phyloP scores from a whole-genome alignment of 176 grass and related monocot genomes.

The Carex parvula region DNA sequence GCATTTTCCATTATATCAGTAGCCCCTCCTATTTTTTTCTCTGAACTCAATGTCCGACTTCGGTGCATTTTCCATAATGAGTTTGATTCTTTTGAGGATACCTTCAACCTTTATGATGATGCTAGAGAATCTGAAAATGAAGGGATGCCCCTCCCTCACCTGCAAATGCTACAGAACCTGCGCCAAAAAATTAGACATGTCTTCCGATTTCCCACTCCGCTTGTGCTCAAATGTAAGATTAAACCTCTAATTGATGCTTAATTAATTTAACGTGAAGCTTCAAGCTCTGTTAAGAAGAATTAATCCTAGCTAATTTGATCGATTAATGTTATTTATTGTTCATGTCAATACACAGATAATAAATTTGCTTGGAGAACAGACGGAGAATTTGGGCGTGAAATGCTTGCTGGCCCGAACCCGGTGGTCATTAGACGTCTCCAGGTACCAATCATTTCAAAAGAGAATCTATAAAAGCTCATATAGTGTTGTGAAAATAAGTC shows the following conservation, averaged over 20 bases:
- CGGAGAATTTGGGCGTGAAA: slow-evolving; percentile 83
- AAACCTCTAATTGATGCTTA: background rate
- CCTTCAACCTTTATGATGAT: slow-evolving; percentile 49
- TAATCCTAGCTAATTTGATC: too few relatives aligned
- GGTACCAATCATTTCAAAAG: slow-evolving; percentile 25
- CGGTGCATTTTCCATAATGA: slow-evolving; percentile 55
- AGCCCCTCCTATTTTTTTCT: too few relatives aligned
- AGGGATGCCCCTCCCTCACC: too few relatives aligned
- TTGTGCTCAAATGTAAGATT: slow-evolving; percentile 58
- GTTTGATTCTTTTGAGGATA: slow-evolving; percentile 71
- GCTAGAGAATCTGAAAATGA: background rate
- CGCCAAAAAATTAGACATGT: background rate
- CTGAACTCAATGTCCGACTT: slow-evolving; percentile 82
- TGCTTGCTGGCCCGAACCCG: slow-evolving; percentile 86
- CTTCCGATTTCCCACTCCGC: slow-evolving; percentile 62
- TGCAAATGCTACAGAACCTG: slow-evolving; percentile 28
- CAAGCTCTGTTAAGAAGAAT: too few relatives aligned
- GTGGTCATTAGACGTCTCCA: slow-evolving; percentile 57
- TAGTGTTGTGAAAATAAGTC: background rate
- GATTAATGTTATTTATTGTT: background rate
- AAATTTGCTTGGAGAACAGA: slow-evolving; percentile 79
- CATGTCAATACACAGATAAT: slow-evolving; percentile 30
- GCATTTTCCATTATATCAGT: slow-evolving; percentile 53
- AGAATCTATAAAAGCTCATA: background rate
- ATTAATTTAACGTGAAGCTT: too few relatives aligned